Percentiles rank a stretch among this genome's conserved stretches.
Conservation (phyloP, 306 rosid genomes). For the Cicer pinnatifidum region DNA sequence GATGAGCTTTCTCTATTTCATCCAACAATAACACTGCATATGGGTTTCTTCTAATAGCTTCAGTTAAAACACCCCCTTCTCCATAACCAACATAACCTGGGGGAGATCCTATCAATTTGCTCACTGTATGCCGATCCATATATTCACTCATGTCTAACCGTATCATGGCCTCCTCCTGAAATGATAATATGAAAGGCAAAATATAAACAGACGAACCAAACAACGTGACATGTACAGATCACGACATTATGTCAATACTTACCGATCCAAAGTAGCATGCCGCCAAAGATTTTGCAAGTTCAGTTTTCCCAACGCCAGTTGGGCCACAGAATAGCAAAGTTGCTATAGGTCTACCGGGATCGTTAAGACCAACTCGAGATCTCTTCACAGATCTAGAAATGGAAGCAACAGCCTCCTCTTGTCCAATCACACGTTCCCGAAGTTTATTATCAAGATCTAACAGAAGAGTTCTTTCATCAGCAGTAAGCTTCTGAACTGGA, state of each 20-base stretch:
- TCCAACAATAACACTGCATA: conserved; percentile 80
- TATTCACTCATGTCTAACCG: conserved; percentile 95
- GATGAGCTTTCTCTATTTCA: conserved; percentile 97
- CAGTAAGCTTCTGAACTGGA: conserved; percentile 79
- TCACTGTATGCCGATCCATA: conserved; percentile 93
- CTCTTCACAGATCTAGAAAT: conserved; percentile 81
- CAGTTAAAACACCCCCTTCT: conserved; percentile 84
- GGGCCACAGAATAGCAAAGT: conserved; percentile 83
- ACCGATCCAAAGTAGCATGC: conserved; percentile 84
- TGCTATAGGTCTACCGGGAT: conserved; percentile 81
- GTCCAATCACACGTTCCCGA: conserved; percentile 73
- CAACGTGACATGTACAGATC: conserved; percentile 5
- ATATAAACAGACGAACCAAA: not conserved
- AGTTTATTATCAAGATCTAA: conserved; percentile 70
- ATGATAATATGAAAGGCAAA: conserved; percentile 34
- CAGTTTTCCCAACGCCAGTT: conserved; percentile 91
- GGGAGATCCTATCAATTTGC: conserved; percentile 91
- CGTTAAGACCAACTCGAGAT: conserved; percentile 76
- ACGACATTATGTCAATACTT: conserved; percentile 40
- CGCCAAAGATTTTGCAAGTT: conserved; percentile 78
- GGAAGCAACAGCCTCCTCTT: conserved; percentile 79
- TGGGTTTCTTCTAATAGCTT: conserved; percentile 89
- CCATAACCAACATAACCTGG: conserved; percentile 96
- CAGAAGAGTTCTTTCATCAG: conserved; percentile 65
- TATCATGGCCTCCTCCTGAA: conserved; percentile 82